Evolutionary conservation across 1,284 basidiomycete species (phyloP).

Genomic region (Gomphus bonarii): DNA sequence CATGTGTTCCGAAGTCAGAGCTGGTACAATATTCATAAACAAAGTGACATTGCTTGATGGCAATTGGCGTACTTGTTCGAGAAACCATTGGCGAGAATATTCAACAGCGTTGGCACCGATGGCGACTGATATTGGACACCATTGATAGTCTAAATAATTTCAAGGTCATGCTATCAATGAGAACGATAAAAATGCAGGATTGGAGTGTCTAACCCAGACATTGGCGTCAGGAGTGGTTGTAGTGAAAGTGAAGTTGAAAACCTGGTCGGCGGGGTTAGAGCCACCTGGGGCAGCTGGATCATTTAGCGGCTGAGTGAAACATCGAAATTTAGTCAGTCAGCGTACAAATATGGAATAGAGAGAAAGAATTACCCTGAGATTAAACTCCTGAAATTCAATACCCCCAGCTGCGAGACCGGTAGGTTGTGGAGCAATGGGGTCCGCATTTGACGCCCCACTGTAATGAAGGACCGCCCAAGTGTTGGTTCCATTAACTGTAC

Average conservation of each 20-base stretch:
- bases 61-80: background rate
- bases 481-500: slow-evolving; percentile 13
- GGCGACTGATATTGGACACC: slow-evolving; percentile 13
- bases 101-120: slow-evolving; percentile 6
- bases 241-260: slow-evolving; percentile 8
- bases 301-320: slow-evolving; percentile 23
- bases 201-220: slow-evolving; percentile 2
- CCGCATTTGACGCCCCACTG: slow-evolving; percentile 22
- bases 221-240: background rate
- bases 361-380: background rate
- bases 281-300: slow-evolving; percentile 29
- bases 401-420: slow-evolving; percentile 25
- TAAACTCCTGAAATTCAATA: slow-evolving; percentile 16
- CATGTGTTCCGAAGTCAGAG: slow-evolving; percentile 8
- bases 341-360: too few species aligned
- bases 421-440: slow-evolving; percentile 22
- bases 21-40: background rate
- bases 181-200: background rate
- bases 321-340: too few species aligned
- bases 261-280: background rate
- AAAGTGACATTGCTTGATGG: too few species aligned
- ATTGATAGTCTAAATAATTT: slow-evolving; percentile 19
- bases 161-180: background rate
- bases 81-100: slow-evolving; percentile 4
- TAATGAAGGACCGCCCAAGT: slow-evolving; percentile 33